These are phyloP conservation scores for Hysterium pulicare DNA, from an alignment of 2,329 filamentous ascomycete species.

Conservation along the genomic window DNA sequence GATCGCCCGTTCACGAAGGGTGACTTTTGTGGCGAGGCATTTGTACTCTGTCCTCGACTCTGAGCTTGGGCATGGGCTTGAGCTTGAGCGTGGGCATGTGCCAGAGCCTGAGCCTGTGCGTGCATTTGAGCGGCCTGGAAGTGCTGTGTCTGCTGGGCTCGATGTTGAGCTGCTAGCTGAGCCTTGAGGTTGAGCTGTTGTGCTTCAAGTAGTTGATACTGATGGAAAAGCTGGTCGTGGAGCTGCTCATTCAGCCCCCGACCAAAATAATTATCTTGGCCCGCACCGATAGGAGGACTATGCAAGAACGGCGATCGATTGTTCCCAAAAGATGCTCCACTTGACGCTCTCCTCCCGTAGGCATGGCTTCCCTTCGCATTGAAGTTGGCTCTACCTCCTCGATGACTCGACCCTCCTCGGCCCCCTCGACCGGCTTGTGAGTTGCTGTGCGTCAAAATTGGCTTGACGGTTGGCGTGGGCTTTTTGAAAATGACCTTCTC, in stretches of 20 bases:
- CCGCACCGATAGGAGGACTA: constrained; percentile 40
- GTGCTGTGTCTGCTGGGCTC: constrained; percentile 37
- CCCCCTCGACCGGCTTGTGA: constrained; percentile 48
- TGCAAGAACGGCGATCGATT: constrained; percentile 38
- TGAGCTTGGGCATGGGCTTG: constrained; percentile 11
- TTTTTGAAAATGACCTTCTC: constrained; percentile 63
- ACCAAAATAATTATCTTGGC: constrained; percentile 37
- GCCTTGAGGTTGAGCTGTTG: constrained; percentile 36
- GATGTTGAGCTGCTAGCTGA: constrained; percentile 35
- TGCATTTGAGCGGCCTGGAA: constrained; percentile 29
- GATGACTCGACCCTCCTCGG: constrained; percentile 43
- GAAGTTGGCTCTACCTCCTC: constrained; percentile 46
- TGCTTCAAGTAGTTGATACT: constrained; percentile 47
- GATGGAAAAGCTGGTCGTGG: constrained; percentile 49
- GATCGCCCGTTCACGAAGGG: constrained; percentile 28
- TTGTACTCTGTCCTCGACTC: constrained; percentile 28
- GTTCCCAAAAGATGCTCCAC: constrained; percentile 49
- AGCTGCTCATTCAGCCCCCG: constrained; percentile 41
- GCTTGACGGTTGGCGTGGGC: constrained; percentile 50
- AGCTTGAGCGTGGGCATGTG: constrained; percentile 33
- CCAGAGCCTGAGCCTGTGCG: constrained; percentile 31
- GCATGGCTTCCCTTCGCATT: constrained; percentile 47
- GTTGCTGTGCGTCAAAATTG: constrained; percentile 51
- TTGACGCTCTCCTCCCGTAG: constrained; percentile 53
- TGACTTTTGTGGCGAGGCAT: constrained; percentile 41